A percentile compares a stretch with the other conserved stretches of the same genome.
phyloP scores from a whole-genome alignment of 805 yeast genomes.

The Helenozyma baotianmanensis region DNA sequence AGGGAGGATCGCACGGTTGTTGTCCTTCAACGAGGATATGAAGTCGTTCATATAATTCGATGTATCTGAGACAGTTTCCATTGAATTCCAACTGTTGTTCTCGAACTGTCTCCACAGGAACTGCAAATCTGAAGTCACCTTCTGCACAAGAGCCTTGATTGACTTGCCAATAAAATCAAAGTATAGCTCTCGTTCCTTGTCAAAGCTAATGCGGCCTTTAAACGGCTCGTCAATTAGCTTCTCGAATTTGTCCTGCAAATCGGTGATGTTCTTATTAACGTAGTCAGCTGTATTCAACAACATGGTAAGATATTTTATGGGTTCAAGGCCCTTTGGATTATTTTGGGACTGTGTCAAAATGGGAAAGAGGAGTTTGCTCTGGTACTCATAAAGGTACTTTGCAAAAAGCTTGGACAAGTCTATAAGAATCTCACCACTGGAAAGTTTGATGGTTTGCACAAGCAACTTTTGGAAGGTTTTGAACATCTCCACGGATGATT shows the following conservation, averaged over 20 bases:
- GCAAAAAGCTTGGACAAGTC: conserved; percentile 54
- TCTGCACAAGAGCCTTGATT: conserved; percentile 49
- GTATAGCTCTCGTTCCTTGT: conserved; percentile 51
- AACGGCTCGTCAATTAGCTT: conserved; percentile 34
- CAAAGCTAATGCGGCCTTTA: conserved; percentile 47
- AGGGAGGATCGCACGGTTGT: conserved; percentile 47
- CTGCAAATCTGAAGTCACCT: conserved; percentile 57
- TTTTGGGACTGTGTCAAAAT: conserved; percentile 22
- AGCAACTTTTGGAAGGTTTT: conserved; percentile 69
- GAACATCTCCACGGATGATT: conserved; percentile 84
- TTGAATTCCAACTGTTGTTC: conserved; percentile 62
- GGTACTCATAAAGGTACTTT: conserved; percentile 53
- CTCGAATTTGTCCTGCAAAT: conserved; percentile 60
- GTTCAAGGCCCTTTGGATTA: conserved; percentile 44
- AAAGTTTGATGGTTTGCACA: conserved; percentile 23
- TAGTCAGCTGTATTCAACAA: conserved; percentile 88
- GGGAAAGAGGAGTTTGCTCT: conserved; percentile 28
- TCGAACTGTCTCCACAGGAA: conserved; percentile 84
- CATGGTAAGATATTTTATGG: conserved; percentile 62
- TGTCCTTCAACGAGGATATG: conserved; percentile 41
- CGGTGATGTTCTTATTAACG: conserved; percentile 71
- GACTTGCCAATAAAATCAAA: conserved; percentile 55
- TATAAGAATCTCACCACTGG: conserved; percentile 12
- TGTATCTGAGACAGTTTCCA: conserved; percentile 63
- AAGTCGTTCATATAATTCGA: conserved; percentile 66